Evolutionary conservation across 176 grass and related monocot genomes (phyloP), one percentile per base, ranked within the genome.

Genomic region (Oropetium thomaeum): DNA sequence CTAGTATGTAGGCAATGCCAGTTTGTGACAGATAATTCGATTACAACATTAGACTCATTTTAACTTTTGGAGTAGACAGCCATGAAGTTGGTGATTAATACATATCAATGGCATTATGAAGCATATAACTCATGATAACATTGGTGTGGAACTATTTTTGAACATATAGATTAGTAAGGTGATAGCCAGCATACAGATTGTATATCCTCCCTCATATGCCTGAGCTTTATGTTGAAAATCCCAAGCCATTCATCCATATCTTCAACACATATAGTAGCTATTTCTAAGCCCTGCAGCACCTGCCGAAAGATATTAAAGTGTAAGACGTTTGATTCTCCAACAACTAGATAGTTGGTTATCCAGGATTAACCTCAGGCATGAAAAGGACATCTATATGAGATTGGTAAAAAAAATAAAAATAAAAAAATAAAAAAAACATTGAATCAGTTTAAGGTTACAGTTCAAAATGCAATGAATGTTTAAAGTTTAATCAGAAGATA

Each of bases 191-290:
- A 34, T 90, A 98, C 95, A 57, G 95, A 93, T 87, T 98, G 86
- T 81, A 98, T 93, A 70, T 98, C 95, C 76, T 93, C 95, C 59
- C 91, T 93, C 95, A 98, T 98, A 86, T 98, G 95, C 57, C 88
- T 85, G 38, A 98, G 95, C 72, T 98, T 97, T 57, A 93, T 85
- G 86, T 98, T 98, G 71, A 98, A 98, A 87, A 93, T 98, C 31
- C 88, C 86, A 63, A 98, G 86, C 95, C 95, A 98, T 73, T 93
- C 95, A 75, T 98, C 91, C 86, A 98, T 93, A 87, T 98, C 95
- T 75, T 93, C 91, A 70, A 98, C 87, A 73, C 83, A 91, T 80
- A 92, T 75, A 54, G 40, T 93, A 48, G 91, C 86, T 74, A 62
- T 70, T 80, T 98, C 95, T 78, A 98, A 70, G 69, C 88, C 95